phyloP scores from a whole-genome alignment of 208 protist species.

The Acanthamoeba sp. region DNA sequence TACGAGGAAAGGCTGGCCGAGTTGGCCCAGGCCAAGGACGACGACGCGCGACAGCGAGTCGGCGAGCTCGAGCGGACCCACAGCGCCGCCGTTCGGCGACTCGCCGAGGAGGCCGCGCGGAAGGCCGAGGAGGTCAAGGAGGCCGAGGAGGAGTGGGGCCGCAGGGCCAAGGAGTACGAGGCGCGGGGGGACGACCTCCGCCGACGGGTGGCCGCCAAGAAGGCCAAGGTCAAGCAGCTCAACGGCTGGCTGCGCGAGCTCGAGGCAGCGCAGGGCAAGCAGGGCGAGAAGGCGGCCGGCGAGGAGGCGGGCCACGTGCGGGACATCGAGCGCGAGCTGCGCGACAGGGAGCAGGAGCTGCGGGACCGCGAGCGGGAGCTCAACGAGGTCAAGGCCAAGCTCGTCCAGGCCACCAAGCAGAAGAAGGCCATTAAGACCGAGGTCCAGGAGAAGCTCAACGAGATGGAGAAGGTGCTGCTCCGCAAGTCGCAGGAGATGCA shows the following conservation, averaged over 20 bases:
- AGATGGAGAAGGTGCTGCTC: slow-evolving; percentile 8
- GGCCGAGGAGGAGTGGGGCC: neutral
- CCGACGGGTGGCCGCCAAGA: neutral
- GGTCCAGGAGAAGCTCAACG: neutral
- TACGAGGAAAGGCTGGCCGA: neutral
- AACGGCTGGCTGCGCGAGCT: neutral
- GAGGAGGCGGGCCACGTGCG: neutral
- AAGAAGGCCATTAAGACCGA: slow-evolving; percentile 22
- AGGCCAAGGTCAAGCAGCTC: neutral
- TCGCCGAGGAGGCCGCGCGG: neutral
- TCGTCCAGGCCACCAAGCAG: neutral
- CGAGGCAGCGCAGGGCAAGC: neutral
- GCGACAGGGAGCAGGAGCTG: neutral
- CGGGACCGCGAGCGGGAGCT: neutral
- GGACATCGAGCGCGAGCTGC: neutral
- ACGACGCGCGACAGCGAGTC: neutral
- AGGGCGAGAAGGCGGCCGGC: neutral
- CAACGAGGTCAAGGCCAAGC: neutral
- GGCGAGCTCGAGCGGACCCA: neutral
- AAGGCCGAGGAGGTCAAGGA: neutral
- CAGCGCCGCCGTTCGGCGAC: neutral
- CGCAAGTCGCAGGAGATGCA: slow-evolving; percentile 25
- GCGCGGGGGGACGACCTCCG: neutral
- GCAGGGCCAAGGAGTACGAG: neutral
- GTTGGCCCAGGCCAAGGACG: neutral